phyloP scores from a whole-genome alignment of 192 early-diverging fungal species.

The Coemansia sp. region DNA sequence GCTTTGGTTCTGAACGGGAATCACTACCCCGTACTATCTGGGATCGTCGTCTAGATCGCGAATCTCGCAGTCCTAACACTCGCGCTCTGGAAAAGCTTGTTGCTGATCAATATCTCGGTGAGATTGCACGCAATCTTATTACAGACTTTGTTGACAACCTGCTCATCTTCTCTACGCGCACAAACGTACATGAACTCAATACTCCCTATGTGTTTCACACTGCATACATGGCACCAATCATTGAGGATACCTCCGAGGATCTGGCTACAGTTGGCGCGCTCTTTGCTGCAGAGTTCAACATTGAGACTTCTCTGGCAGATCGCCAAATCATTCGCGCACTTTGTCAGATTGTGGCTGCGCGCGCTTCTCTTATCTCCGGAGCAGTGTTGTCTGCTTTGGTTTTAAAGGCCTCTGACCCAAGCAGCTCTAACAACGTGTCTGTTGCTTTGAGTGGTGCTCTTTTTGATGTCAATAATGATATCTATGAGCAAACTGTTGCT shows the following conservation, averaged over 20 bases:
- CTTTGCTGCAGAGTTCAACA: conserved; percentile 68
- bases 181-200: conserved; percentile 55
- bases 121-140: conserved; percentile 79
- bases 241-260: conserved; percentile 62
- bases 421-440: not conserved
- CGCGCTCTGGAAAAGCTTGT: conserved; percentile 91
- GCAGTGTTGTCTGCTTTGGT: conserved; percentile 58
- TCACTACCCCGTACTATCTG: conserved; percentile 78
- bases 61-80: conserved; percentile 68
- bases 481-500: conserved; percentile 10
- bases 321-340: conserved; percentile 74
- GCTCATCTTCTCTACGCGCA: conserved; percentile 65
- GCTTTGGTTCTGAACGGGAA: conserved; percentile 65
- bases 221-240: conserved; percentile 69
- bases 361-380: conserved; percentile 77
- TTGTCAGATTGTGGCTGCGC: conserved; percentile 78
- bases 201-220: conserved; percentile 71
- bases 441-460: conserved; percentile 30
- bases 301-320: conserved; percentile 64
- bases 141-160: conserved; percentile 77
- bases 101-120: conserved; percentile 89
- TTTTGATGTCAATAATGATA: conserved; percentile 25
- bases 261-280: conserved; percentile 61
- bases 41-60: conserved; percentile 78
- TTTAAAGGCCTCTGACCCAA: not conserved